Base-by-base conservation (phyloP, 805 yeast species). In the Myxozyma sirexii region DNA sequence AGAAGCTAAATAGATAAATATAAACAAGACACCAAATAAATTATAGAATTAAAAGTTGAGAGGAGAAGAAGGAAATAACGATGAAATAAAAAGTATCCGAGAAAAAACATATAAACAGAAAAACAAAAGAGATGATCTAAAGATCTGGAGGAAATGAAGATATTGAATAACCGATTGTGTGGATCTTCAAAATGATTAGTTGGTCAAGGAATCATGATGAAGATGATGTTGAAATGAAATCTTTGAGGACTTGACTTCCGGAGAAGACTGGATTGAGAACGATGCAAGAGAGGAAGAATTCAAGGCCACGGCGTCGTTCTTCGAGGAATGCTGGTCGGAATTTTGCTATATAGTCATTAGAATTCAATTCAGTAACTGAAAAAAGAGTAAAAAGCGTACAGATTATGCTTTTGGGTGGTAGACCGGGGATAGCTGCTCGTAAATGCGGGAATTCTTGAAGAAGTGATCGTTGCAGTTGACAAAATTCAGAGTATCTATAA, bases 401-500 rank as follows among this genome's bases (percentile, higher is more conserved):
- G 17, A 67, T 65, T 51, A 74, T 54, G 39, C 77, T 71, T 58
- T 79, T 80, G 2, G 82, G 80, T 6, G 84, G 84, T n/a, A 78
- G 67, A 5, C 66, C 68, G 3, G 84, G 81, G 15, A 83, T 72
- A 57, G 76, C 75, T n/a, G 67, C 65, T 13, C 54, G 41, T n/a
- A 69, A 67, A 0, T 66, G 61, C 0, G 82, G 81, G 60, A 75
- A 80, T 33, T 71, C 73, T 2, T 43, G 48, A 13, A 67, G 68
- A 21, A 87, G 70, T 3, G 66, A 61, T 0, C 67, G 67, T 26
- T 86, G 76, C 37, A 89, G 76, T 33, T 59, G 62, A 41, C 74
- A 84, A 61, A 89, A 81, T 46, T 88, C 93, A 37, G 83, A 80
- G 71, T 86, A 89, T 39, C 96, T 77, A 2, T 12, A 26, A 26